These are phyloP conservation scores for Boletus subluridellus DNA, from an alignment of 1,284 basidiomycete species.

Conservation along the genomic window DNA sequence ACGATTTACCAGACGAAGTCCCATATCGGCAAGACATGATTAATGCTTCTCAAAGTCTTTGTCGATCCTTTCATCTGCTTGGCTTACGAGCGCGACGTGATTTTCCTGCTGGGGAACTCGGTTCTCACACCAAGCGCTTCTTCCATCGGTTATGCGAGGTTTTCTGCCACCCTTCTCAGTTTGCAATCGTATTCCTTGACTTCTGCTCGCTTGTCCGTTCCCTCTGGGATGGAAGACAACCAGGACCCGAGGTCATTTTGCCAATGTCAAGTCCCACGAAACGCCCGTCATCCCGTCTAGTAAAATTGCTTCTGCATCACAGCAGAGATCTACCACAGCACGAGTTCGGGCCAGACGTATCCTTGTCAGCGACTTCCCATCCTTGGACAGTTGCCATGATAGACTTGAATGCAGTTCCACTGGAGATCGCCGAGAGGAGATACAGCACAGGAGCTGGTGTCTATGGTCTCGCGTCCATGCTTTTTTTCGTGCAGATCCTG, in stretches of 20 bases:
- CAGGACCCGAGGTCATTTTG: no score
- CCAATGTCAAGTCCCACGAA: background rate
- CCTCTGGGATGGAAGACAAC: no score
- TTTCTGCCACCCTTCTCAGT: background rate
- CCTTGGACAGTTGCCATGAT: background rate
- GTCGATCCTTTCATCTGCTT: no score
- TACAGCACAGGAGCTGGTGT: constrained; percentile 4
- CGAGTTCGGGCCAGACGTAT: background rate
- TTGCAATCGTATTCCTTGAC: no score
- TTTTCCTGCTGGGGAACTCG: no score
- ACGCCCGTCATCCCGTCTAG: background rate
- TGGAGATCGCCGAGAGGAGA: background rate
- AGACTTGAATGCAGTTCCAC: background rate
- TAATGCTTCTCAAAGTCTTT: no score
- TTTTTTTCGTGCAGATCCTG: background rate
- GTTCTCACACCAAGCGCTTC: no score
- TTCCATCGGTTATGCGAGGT: background rate
- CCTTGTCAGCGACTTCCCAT: background rate
- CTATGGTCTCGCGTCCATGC: background rate
- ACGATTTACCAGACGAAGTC: no score
- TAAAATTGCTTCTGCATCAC: background rate
- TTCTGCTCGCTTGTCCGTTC: no score
- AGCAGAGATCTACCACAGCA: background rate
- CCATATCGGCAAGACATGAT: no score
- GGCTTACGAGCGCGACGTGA: no score